Evolutionary conservation across 2,329 filamentous ascomycete genomes (phyloP), one percentile per base, ranked within the genome.

Genomic region (Torrubiellomyces zombiae): DNA sequence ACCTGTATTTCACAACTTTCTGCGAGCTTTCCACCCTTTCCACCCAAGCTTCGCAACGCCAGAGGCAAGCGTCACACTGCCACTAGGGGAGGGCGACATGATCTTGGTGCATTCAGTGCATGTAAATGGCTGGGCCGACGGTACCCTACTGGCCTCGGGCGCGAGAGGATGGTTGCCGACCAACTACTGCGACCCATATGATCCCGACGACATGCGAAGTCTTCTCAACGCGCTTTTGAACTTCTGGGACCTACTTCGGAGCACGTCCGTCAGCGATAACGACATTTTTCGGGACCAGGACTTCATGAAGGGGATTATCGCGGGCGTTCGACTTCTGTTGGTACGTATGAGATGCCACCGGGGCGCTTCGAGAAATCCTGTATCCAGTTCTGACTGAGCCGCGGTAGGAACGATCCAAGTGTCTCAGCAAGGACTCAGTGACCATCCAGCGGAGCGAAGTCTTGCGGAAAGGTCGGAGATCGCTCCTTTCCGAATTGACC

Each of bases 41-140:
- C 74, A 85, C 29, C 83, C 86, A 1, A 72, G 65, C 30, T 73
- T 75, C 39, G 67, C 77, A 20, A 68, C 81, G 31, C 71, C 71
- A n/a, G 79, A 85, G 29, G 76, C 78, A 8, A 89, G 82, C 7
- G 78, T 95, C 28, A 95, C 86, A 8, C 60, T 94, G 8, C 78
- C 83, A 13, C 64, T 98, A 28, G 79, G 80, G 38, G 76, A 89
- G 44, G 89, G 89, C 30, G 89, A 98, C 43, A 70, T 98, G 24
- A 76, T 98, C 27, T 56, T 98, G 29, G 78, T 98, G 13, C 89
- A 98, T 50, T 94, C 89, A 4, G 80, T 95, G 37, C 89, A 98
- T 51, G 89, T 82, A 32, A 98, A 95, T 55, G 89, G 89, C 38
- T 98, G 89, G 89, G 89, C 89, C 16, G 89, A 98, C 48, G 89